Evolutionary conservation across 495 filamentous ascomycete species (phyloP).

Genomic region (Daldinia vernicosa): DNA sequence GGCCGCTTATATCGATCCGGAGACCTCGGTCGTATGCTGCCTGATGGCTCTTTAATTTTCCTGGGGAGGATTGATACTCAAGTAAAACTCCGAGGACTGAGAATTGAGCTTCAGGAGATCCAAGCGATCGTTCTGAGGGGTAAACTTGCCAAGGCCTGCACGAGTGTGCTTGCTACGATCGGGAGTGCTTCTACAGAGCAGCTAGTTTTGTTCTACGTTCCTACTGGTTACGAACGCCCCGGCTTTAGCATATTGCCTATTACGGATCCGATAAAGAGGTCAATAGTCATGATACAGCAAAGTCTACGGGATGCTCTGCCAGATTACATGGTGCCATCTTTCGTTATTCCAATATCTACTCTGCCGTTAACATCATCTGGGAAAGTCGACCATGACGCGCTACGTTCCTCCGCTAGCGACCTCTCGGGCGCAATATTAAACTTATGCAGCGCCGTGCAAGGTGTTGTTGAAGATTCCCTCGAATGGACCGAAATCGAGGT

Average conservation of each 20-base stretch:
- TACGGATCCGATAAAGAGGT: conserved; percentile 20
- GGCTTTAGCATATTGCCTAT: conserved; percentile 44
- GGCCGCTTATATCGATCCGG: conserved; percentile 77
- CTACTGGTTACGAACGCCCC: conserved; percentile 28
- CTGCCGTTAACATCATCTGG: conserved; percentile 71
- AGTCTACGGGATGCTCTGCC: conserved; percentile 53
- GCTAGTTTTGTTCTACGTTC: conserved; percentile 69
- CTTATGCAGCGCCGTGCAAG: conserved; percentile 32
- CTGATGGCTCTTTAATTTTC: conserved; percentile 75
- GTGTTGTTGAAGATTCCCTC: conserved; percentile 48
- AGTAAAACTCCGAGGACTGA: conserved; percentile 82
- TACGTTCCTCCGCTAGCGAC: conserved; percentile 48
- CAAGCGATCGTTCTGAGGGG: conserved; percentile 62
- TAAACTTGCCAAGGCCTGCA: conserved; percentile 58
- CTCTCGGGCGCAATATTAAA: conserved; percentile 22
- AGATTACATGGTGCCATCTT: conserved; percentile 73
- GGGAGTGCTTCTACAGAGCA: conserved; percentile 47
- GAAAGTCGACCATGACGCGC: conserved; percentile 65
- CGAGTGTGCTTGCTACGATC: conserved; percentile 58
- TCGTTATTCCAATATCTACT: conserved; percentile 69
- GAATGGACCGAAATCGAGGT: conserved; percentile 63
- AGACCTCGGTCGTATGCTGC: conserved; percentile 74
- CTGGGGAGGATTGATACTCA: conserved; percentile 80
- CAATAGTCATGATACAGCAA: conserved; percentile 17
- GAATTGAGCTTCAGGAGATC: conserved; percentile 83